Percentiles rank a stretch among this genome's conserved stretches.
phyloP scores from a whole-genome alignment of 257 asterid genomes.

The Sherardia arvensis region DNA sequence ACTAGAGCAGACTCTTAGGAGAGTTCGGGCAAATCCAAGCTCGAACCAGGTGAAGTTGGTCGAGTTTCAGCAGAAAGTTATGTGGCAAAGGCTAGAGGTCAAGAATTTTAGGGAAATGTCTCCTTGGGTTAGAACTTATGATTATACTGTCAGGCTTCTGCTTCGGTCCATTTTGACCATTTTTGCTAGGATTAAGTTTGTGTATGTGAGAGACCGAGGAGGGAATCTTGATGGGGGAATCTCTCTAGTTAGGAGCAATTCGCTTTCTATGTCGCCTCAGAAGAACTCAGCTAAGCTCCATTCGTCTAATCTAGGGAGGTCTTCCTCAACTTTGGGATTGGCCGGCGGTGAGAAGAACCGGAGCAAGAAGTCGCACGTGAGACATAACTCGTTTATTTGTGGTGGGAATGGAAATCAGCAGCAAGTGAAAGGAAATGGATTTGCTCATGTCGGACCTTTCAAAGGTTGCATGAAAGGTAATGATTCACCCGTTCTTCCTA shows the following conservation, averaged over 20 bases:
- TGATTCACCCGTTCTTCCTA: conserved; percentile 45
- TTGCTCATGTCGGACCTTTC: conserved; percentile 39
- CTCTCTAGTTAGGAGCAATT: conserved; percentile 38
- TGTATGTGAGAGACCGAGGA: conserved; percentile 24
- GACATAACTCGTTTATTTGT: conserved; percentile 32
- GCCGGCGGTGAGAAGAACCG: conserved; percentile 33
- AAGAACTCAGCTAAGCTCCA: conserved; percentile 24
- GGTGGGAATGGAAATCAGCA: conserved; percentile 25
- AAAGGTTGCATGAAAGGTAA: conserved; percentile 53
- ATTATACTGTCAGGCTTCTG: conserved; percentile 54
- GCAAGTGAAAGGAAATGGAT: conserved; percentile 26
- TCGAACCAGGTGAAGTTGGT: conserved; percentile 43
- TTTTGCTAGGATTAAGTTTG: conserved; percentile 45
- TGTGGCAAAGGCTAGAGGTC: conserved; percentile 79
- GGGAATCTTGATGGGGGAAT: conserved; percentile 25
- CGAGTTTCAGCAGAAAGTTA: conserved; percentile 75
- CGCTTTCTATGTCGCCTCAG: conserved; percentile 35
- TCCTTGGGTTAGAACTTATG: conserved; percentile 72
- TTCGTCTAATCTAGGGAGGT: conserved; percentile 47
- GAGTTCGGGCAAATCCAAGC: conserved; percentile 45
- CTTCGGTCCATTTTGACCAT: conserved; percentile 58
- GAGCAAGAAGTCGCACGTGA: conserved; percentile 25
- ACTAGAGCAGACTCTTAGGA: conserved; percentile 66
- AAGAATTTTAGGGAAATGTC: conserved; percentile 75
- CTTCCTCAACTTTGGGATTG: conserved; percentile 59